Evolutionary conservation across 108 stramenopile genomes (phyloP), one percentile per base, ranked within the genome.

Genomic region (Nitzschia sp.): DNA sequence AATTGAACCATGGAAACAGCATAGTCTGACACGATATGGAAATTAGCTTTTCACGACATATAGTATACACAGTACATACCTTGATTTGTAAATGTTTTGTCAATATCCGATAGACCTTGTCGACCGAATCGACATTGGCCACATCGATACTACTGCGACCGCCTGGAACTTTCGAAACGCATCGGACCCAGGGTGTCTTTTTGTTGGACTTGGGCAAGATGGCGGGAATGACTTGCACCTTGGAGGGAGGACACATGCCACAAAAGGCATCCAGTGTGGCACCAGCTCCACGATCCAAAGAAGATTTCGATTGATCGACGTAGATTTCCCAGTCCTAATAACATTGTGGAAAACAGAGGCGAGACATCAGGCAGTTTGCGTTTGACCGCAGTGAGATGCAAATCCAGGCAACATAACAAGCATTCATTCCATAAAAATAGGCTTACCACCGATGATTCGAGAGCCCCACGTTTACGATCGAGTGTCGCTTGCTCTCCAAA

Each of bases 71-170:
- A 9, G 29, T 45, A 68, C 83, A 45, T 69, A 84, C 85, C 68
- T 71, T 38, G 23, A 92, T 36, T 62, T 72, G 75, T 77, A 93
- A 76, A 66, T 93, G 86, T 73, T 80, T 82, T 33, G 92, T 87
- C 31, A 93, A 58, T 25, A 90, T 81, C 9, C 87, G 83, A 32
- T 87, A 90, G 0, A 89, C 87, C 68, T 93, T 93, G 19, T 90
- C 92, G 0, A 93, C 85, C 15, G 87, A 87, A 71, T 93, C 87
- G 2, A 93, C 89, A 71, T 86, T 86, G 22, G 41, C 46, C 0
- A 66, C 53, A 55, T 66, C 63, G 30, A 53, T 48, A 25, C 59
- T 58, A 16, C 46, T 55, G 15, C 67, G 27, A 30, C 54, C 69
- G n/a, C n/a, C n/a, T 34, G 45, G 48, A 21, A 38, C 53, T 22